Conservation (phyloP, 305 asterid species). For the Fraxinus xanthoxyloides region DNA sequence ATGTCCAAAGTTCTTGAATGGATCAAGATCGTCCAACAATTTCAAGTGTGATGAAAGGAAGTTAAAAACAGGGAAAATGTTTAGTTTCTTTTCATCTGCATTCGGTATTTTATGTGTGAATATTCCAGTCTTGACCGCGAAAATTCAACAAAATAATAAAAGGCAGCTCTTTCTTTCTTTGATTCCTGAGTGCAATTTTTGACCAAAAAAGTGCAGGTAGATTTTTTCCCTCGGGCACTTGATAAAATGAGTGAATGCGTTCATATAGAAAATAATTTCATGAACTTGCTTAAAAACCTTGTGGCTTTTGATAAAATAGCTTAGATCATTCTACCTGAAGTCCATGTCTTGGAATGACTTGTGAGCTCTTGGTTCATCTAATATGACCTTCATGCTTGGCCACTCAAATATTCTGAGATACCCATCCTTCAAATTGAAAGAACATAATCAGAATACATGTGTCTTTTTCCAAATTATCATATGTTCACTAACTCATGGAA, state of each 20-base stretch:
- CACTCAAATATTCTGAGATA: conserved; percentile 85
- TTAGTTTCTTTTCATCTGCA: background rate
- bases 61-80: background rate
- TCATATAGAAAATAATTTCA: conserved; percentile 3
- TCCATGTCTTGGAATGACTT: conserved; percentile 93
- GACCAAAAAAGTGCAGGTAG: background rate
- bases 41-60: background rate
- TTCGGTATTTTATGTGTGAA: background rate
- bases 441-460: conserved; percentile 12
- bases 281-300: background rate
- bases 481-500: conserved; percentile 7
- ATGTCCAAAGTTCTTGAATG: conserved; percentile 6
- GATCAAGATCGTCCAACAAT: conserved; percentile 15
- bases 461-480: conserved; percentile 5
- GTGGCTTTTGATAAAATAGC: background rate
- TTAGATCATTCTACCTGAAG: conserved; percentile 59
- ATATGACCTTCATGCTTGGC: conserved; percentile 67
- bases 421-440: conserved; percentile 70
- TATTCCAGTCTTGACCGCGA: background rate
- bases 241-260: background rate
- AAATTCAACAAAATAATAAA: background rate
- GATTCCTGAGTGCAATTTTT: background rate
- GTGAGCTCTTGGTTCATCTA: conserved; percentile 91
- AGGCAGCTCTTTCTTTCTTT: background rate
- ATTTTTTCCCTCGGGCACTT: background rate